Percentiles rank a stretch among this genome's conserved stretches.
phyloP scores from a whole-genome alignment of 2,329 filamentous ascomycete genomes.

The Verticillium longisporum region DNA sequence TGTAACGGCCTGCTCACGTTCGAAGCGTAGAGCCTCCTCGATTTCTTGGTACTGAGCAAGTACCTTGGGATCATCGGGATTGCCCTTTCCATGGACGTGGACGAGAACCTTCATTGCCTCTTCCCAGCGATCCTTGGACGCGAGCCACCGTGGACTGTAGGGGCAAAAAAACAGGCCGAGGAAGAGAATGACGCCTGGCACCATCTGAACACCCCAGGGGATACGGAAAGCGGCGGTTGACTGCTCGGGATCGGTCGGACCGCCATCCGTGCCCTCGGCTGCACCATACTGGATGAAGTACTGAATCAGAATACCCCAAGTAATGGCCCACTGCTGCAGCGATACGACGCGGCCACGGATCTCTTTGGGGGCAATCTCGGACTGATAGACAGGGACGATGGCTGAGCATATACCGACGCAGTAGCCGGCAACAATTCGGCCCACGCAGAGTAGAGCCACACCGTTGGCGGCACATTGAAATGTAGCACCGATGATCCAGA shows the following conservation, averaged over 20 bases:
- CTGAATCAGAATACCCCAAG: slow-evolving; percentile 61
- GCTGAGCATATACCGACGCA: slow-evolving; percentile 70
- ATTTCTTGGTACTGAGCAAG: slow-evolving; percentile 58
- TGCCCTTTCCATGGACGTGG: slow-evolving; percentile 49
- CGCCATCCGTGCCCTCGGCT: slow-evolving; percentile 42
- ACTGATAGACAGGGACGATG: slow-evolving; percentile 63
- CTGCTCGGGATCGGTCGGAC: slow-evolving; percentile 42
- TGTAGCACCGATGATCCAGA: slow-evolving; percentile 43
- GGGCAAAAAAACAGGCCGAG: slow-evolving; percentile 54
- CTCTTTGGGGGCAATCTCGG: slow-evolving; percentile 55
- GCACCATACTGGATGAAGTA: slow-evolving; percentile 62
- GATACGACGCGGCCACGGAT: slow-evolving; percentile 52
- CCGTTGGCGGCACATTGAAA: slow-evolving; percentile 58
- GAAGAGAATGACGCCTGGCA: slow-evolving; percentile 47
- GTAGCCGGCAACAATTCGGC: slow-evolving; percentile 64
- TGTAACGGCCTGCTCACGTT: slow-evolving; percentile 42
- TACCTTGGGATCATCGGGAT: slow-evolving; percentile 50
- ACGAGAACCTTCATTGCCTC: slow-evolving; percentile 54
- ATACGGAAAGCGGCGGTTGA: slow-evolving; percentile 49
- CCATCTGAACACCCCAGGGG: slow-evolving; percentile 54
- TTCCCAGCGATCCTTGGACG: slow-evolving; percentile 60
- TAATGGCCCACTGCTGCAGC: slow-evolving; percentile 65
- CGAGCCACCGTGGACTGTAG: slow-evolving; percentile 64
- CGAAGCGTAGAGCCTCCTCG: slow-evolving; percentile 45
- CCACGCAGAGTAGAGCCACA: slow-evolving; percentile 64